Conservation (phyloP, 176 grass and related monocot species). For the Poa pratensis region DNA sequence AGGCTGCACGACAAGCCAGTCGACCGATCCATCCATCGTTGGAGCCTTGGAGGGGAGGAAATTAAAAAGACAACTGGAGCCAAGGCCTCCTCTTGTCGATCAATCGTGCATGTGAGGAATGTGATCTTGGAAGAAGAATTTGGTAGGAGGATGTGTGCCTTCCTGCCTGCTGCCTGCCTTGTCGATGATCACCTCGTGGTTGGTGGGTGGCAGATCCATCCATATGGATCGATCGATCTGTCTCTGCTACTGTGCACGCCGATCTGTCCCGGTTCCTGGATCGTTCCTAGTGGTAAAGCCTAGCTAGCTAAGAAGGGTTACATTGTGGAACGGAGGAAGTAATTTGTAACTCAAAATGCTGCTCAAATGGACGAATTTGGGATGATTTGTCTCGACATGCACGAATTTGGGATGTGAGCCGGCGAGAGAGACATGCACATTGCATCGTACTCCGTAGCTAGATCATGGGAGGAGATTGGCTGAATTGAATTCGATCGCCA, state of each 20-base stretch:
- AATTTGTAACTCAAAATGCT: too few relatives aligned
- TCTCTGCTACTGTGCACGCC: background rate
- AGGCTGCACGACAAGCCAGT: constrained; percentile 41
- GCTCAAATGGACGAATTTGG: too few relatives aligned
- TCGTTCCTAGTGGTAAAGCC: too few relatives aligned
- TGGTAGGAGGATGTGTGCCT: constrained; percentile 59
- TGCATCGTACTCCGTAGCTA: too few relatives aligned
- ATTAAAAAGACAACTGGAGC: constrained; percentile 1
- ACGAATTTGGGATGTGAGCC: too few relatives aligned
- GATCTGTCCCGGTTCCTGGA: too few relatives aligned
- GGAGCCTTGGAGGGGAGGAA: background rate
- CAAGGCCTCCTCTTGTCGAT: constrained; percentile 9
- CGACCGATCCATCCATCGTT: background rate
- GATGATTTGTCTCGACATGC: too few relatives aligned
- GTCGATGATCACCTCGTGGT: too few relatives aligned
- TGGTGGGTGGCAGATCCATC: constrained; percentile 20
- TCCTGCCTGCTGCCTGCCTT: constrained; percentile 28
- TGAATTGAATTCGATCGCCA: background rate
- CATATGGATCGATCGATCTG: background rate
- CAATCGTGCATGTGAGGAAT: background rate
- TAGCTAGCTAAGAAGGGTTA: too few relatives aligned
- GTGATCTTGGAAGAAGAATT: constrained; percentile 48
- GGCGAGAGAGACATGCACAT: too few relatives aligned
- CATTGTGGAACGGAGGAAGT: too few relatives aligned
- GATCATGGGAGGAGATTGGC: background rate